These are phyloP conservation scores for Xylaria palmicola DNA, from an alignment of 495 filamentous ascomycete species.

Conservation along the genomic window DNA sequence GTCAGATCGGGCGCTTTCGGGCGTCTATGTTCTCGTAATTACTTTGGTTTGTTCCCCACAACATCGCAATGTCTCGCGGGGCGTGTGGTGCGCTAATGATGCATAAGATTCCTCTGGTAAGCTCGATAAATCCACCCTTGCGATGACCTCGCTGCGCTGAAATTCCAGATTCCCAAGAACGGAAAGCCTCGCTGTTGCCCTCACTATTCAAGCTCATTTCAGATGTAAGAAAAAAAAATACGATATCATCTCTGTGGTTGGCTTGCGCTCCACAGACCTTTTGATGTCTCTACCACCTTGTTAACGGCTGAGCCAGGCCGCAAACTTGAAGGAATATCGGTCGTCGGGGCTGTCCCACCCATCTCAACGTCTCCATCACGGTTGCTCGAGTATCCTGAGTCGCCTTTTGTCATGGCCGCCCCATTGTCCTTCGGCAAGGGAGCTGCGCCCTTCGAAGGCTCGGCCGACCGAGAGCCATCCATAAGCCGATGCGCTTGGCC, in stretches of 20 bases:
- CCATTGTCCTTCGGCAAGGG: conserved; percentile 32
- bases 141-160: conserved; percentile 1
- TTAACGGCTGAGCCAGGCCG: conserved; percentile 34
- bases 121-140: neutral
- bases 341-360: conserved; percentile 32
- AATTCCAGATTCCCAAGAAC: conserved; percentile 4
- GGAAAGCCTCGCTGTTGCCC: neutral
- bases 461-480: conserved; percentile 55
- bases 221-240: neutral
- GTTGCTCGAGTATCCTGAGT: conserved; percentile 44
- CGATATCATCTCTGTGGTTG: conserved; percentile 24
- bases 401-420: conserved; percentile 25
- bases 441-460: conserved; percentile 31
- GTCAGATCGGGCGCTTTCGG: neutral
- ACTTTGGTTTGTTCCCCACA: neutral
- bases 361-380: conserved; percentile 38
- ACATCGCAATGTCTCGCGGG: neutral
- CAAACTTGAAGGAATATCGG: conserved; percentile 29
- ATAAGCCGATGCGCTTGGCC: conserved; percentile 68
- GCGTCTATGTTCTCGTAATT: neutral
- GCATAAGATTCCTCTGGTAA: conserved; percentile 5
- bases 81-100: conserved; percentile 2
- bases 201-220: conserved; percentile 12
- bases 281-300: conserved; percentile 33
- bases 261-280: conserved; percentile 37